phyloP scores from a whole-genome alignment of 768 basidiomycete genomes.

The Sporobolomyces phaffii region DNA sequence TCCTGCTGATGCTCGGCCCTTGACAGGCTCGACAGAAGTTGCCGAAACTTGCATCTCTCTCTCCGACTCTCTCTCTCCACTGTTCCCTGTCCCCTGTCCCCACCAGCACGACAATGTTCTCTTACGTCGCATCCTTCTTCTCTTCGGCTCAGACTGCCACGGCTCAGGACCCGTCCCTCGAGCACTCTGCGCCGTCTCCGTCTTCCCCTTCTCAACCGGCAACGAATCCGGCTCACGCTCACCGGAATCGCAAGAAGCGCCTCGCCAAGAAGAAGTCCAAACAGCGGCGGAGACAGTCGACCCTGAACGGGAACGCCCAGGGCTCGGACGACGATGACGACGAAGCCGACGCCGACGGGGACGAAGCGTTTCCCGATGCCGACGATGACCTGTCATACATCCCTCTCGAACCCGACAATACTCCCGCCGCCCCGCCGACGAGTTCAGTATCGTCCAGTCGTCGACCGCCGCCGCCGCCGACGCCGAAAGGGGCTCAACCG shows the following conservation, averaged over 20 bases:
- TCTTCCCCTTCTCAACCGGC: neutral
- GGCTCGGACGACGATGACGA: neutral
- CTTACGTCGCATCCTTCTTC: slow-evolving; percentile 2
- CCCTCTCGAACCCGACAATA: slow-evolving; percentile 9
- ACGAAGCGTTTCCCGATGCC: slow-evolving; percentile 7
- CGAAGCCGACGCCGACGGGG: neutral
- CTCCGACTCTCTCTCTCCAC: neutral
- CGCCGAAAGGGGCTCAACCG: neutral
- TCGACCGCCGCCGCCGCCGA: neutral
- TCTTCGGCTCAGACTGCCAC: neutral
- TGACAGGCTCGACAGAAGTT: no score
- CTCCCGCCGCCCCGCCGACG: neutral
- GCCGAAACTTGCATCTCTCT: neutral
- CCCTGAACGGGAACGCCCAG: neutral
- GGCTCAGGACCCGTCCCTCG: no score
- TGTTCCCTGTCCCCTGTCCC: neutral
- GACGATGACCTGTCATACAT: slow-evolving; percentile 13
- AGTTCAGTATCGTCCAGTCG: neutral
- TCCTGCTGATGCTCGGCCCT: no score
- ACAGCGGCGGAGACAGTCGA: neutral
- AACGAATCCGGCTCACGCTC: neutral
- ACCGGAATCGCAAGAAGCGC: slow-evolving; percentile 14
- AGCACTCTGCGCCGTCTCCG: neutral
- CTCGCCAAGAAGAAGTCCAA: slow-evolving; percentile 9
- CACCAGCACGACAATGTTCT: neutral